Base-by-base conservation (phyloP, 257 asterid genomes). In the Solanum bulbocastanum region DNA sequence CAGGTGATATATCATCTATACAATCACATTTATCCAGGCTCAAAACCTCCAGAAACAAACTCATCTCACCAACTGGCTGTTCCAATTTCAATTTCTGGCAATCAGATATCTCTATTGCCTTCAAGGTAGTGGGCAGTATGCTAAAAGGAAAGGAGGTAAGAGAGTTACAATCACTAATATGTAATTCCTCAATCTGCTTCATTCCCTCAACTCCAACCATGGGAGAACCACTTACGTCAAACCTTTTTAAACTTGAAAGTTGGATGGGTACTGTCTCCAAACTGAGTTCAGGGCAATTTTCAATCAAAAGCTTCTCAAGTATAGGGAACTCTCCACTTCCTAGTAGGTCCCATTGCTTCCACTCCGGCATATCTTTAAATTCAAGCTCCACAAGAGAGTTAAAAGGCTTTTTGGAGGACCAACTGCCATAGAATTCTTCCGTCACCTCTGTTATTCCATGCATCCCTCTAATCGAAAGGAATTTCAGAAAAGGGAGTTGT, bases 71-170 rank as follows among this genome's bases (percentile, higher is more conserved):
- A n/a, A n/a, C n/a, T n/a, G n/a, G n/a, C n/a, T n/a, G n/a, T n/a
- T n/a, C n/a, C n/a, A n/a, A n/a, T n/a, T n/a, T n/a, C n/a, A n/a
- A n/a, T n/a, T 36, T 52, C 20, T 5, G 39, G 5, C 75, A 35
- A 14, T 0, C 0, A 1, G 0, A 1, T 4, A 56, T 42, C 2
- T 0, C 0, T 10, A 72, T 40, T 23, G 0, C 7, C 23, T 49
- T 86, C 25, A 72, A 3, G 2, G 84, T 22, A 46, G 5, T 22
- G 1, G 88, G 83, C 14, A 86, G 39, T 22, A 14, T 5, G 32
- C 44, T 22, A 6, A 32, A 3, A 13, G 36, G 72, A 5, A 72
- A 49, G 25, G 74, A 72, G 10, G 30, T 2, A 32, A 72, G 9
- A 32, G 42, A 9, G 3, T 44, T 5, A 85, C n/a, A n/a, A n/a